phyloP scores from a whole-genome alignment of 805 yeast species.

The Nakazawaea sp. region DNA sequence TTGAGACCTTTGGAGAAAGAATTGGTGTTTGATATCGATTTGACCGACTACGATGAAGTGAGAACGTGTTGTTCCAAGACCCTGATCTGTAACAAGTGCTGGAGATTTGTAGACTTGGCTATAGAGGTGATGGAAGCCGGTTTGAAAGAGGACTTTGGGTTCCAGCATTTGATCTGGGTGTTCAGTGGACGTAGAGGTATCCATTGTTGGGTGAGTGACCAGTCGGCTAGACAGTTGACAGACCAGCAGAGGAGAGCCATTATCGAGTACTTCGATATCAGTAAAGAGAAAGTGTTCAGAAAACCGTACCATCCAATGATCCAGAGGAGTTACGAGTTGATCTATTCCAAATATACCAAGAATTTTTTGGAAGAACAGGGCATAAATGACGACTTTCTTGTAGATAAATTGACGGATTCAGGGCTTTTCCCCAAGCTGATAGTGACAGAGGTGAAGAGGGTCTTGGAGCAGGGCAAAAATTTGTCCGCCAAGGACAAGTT shows the following conservation, averaged over 20 bases:
- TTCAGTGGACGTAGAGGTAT: slow-evolving; percentile 99
- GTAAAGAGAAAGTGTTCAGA: slow-evolving; percentile 46
- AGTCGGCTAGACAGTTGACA: slow-evolving; percentile 65
- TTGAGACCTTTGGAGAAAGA: slow-evolving; percentile 83
- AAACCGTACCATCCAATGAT: slow-evolving; percentile 90
- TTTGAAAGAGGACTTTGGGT: slow-evolving; percentile 83
- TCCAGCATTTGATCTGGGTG: slow-evolving; percentile 83
- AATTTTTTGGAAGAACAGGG: slow-evolving; percentile 76
- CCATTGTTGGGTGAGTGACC: slow-evolving; percentile 96
- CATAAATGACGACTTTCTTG: slow-evolving; percentile 54
- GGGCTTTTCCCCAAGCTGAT: slow-evolving; percentile 42
- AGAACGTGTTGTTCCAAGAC: slow-evolving; percentile 92
- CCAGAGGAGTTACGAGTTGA: slow-evolving; percentile 62
- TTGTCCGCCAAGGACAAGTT: slow-evolving; percentile 63
- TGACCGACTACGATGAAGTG: slow-evolving; percentile 91
- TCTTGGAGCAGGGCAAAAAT: slow-evolving; percentile 52
- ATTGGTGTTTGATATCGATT: slow-evolving; percentile 92
- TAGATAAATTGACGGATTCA: slow-evolving; percentile 58
- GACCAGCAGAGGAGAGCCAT: slow-evolving; percentile 73
- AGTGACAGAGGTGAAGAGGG: slow-evolving; percentile 20
- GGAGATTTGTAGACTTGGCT: slow-evolving; percentile 88
- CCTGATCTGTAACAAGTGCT: slow-evolving; percentile 79
- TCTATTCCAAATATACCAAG: slow-evolving; percentile 57
- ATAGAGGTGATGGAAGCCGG: slow-evolving; percentile 67
- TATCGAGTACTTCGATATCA: slow-evolving; percentile 76